These are phyloP conservation scores for Saccharum hybrid DNA, from an alignment of 202 grass and related monocot species.

Conservation along the genomic window DNA sequence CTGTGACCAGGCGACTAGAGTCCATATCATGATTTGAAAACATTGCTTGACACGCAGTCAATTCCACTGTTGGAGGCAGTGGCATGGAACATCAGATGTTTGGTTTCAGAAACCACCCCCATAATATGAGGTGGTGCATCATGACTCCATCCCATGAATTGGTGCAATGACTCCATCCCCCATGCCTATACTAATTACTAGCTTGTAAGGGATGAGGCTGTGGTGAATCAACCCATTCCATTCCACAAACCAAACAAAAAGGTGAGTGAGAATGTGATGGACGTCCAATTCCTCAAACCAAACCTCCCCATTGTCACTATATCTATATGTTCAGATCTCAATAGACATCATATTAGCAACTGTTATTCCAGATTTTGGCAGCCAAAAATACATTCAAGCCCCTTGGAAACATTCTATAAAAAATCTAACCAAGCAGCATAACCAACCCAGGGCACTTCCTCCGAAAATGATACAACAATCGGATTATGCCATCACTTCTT, in stretches of 20 bases:
- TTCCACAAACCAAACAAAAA: neutral
- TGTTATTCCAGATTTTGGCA: slow-evolving; percentile 23
- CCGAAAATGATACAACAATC: neutral
- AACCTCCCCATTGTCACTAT: neutral
- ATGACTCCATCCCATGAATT: no score
- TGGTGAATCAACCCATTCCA: neutral
- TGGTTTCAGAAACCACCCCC: no score
- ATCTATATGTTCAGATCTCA: neutral
- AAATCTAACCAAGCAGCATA: slow-evolving; percentile 10
- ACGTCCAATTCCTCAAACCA: neutral
- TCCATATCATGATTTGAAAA: neutral
- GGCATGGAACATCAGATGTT: no score
- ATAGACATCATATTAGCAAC: neutral
- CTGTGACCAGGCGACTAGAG: neutral
- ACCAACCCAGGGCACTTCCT: neutral
- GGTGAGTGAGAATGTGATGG: neutral
- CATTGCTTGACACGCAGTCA: neutral
- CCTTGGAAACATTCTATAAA: slow-evolving; percentile 15
- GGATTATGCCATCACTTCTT: neutral
- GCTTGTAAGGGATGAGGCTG: neutral
- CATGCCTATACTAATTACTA: neutral
- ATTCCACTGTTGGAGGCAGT: no score
- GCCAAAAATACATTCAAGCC: slow-evolving; percentile 11
- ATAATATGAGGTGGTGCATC: no score
- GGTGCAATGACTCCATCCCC: no score